Percentiles rank a stretch among this genome's conserved stretches.
phyloP scores from a whole-genome alignment of 768 basidiomycete genomes.

The Russula olivacea region DNA sequence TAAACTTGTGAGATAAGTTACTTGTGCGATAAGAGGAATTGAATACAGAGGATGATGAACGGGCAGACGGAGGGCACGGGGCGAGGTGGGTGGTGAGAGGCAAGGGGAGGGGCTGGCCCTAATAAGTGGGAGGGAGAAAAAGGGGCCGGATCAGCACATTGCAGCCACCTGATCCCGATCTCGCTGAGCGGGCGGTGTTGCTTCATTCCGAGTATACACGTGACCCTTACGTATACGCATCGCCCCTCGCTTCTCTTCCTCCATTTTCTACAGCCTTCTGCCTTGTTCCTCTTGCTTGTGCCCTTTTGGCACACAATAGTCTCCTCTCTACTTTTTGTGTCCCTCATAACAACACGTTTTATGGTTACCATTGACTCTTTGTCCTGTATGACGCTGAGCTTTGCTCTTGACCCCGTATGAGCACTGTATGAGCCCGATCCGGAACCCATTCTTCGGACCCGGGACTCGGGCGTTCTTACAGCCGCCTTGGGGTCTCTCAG shows the following conservation, averaged over 20 bases:
- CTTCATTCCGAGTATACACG: neutral
- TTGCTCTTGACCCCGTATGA: no score
- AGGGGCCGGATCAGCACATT: slow-evolving; percentile 14
- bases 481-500: neutral
- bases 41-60: slow-evolving; percentile 1
- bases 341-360: neutral
- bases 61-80: neutral
- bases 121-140: slow-evolving; percentile 6
- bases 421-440: neutral
- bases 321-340: neutral
- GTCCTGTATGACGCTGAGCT: no score
- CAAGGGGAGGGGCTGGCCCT: neutral
- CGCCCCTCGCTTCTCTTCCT: neutral
- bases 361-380: no score
- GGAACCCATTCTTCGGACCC: neutral
- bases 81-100: neutral
- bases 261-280: no score
- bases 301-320: neutral
- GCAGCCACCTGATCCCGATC: slow-evolving; percentile 6
- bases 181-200: neutral
- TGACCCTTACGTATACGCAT: neutral
- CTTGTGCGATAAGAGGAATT: slow-evolving; percentile 4
- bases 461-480: neutral
- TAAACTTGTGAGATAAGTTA: slow-evolving; percentile 11
- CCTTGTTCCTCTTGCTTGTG: neutral